A percentile compares a stretch with the other conserved stretches of the same genome.
phyloP scores from a whole-genome alignment of 495 filamentous ascomycete species.

The Gamarada debralockiae region DNA sequence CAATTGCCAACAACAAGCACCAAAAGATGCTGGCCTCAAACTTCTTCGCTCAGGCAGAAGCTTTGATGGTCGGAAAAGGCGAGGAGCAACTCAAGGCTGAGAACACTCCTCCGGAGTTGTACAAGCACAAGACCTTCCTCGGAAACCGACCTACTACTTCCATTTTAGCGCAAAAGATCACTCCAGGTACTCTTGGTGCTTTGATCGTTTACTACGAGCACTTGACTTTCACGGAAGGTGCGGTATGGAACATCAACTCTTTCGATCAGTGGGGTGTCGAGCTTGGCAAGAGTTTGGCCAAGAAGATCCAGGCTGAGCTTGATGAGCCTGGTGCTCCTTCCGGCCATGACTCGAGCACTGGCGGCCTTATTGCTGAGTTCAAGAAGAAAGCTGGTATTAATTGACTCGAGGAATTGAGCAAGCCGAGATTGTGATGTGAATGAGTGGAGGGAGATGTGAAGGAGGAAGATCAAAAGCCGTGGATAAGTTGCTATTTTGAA shows the following conservation, averaged over 20 bases:
- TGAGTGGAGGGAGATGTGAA: background rate
- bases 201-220: slow-evolving; percentile 99
- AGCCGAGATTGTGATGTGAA: background rate
- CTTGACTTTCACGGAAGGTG: slow-evolving; percentile 95
- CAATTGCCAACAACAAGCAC: slow-evolving; percentile 84
- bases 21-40: slow-evolving; percentile 99
- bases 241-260: slow-evolving; percentile 97
- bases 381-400: slow-evolving; percentile 39
- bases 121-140: slow-evolving; percentile 98
- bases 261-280: slow-evolving; percentile 99
- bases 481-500: background rate
- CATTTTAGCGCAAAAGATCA: slow-evolving; percentile 92
- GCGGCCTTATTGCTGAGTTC: slow-evolving; percentile 83
- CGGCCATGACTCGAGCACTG: slow-evolving; percentile 82
- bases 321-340: slow-evolving; percentile 66
- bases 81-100: slow-evolving; percentile 86
- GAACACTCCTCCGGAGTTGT: slow-evolving; percentile 75
- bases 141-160: slow-evolving; percentile 96
- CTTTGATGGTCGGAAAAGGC: slow-evolving; percentile 97
- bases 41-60: slow-evolving; percentile 97
- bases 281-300: slow-evolving; percentile 92
- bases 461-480: background rate
- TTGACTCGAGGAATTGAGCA: background rate
- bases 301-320: slow-evolving; percentile 77
- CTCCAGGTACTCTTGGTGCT: slow-evolving; percentile 87